phyloP scores from a whole-genome alignment of 2,329 filamentous ascomycete species.

The Diaporthe longicolla region DNA sequence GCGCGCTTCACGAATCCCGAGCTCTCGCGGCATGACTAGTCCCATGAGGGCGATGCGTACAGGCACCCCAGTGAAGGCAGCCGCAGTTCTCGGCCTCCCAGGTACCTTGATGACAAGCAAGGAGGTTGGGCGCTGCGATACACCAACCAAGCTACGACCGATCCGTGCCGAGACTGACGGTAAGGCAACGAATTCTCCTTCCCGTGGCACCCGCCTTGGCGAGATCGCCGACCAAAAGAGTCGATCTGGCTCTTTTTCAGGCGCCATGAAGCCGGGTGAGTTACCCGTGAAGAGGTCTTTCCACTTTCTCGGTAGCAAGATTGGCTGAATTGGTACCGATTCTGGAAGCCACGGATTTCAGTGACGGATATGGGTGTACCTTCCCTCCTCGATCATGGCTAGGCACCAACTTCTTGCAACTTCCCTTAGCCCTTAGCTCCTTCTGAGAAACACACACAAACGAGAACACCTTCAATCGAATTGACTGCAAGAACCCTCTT shows the following conservation, averaged over 20 bases:
- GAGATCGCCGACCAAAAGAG: not conserved
- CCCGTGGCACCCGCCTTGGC: not conserved
- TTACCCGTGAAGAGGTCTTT: slow-evolving; percentile 27
- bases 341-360: not conserved
- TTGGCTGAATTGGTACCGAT: too few species aligned
- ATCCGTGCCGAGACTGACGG: not conserved
- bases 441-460: too few species aligned
- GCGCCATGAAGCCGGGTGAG: not conserved
- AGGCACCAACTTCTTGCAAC: too few species aligned
- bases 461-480: too few species aligned
- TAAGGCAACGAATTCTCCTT: not conserved
- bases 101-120: not conserved
- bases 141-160: slow-evolving; percentile 21
- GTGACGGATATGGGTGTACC: too few species aligned
- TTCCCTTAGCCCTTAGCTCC: too few species aligned
- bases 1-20: slow-evolving; percentile 34
- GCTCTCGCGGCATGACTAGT: not conserved
- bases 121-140: slow-evolving; percentile 1
- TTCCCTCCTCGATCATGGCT: too few species aligned
- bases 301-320: slow-evolving; percentile 25
- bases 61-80: slow-evolving; percentile 38
- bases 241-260: not conserved
- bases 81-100: slow-evolving; percentile 35
- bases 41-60: slow-evolving; percentile 35
- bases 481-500: too few species aligned